Percentiles rank a stretch among this genome's conserved stretches.
Conservation (phyloP, 1,284 basidiomycete species). For the Exobasidium cylindrosporum region DNA sequence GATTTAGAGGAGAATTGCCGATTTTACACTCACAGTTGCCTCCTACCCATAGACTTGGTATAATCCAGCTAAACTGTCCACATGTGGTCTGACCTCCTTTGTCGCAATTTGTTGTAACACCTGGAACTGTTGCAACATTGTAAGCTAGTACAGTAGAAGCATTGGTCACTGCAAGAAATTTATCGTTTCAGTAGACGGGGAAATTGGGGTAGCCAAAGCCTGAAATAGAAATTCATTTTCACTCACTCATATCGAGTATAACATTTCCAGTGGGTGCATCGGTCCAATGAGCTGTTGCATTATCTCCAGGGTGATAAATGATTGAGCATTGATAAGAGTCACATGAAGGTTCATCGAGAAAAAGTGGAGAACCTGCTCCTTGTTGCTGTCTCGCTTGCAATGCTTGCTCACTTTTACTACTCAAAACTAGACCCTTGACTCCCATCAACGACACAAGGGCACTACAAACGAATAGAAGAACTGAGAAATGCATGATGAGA, state of each 20-base stretch:
- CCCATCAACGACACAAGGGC: too few species aligned
- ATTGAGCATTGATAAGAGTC: conserved; percentile 39
- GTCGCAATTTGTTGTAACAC: conserved; percentile 33
- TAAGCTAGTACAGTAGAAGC: conserved; percentile 30
- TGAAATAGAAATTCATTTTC: too few species aligned
- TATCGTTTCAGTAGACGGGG: too few species aligned
- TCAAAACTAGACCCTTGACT: too few species aligned
- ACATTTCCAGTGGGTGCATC: conserved; percentile 34
- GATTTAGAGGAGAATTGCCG: too few species aligned
- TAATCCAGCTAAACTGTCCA: conserved; percentile 33
- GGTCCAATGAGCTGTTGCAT: conserved; percentile 37
- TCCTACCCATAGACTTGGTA: conserved; percentile 35
- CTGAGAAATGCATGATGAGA: too few species aligned
- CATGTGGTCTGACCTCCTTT: conserved; percentile 27
- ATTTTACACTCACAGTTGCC: conserved; percentile 29
- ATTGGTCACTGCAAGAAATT: too few species aligned
- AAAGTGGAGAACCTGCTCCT: conserved; percentile 30
- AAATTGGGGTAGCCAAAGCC: too few species aligned
- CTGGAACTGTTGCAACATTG: conserved; percentile 31
- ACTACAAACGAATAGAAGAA: too few species aligned
- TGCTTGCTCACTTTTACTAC: too few species aligned
- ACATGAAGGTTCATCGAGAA: conserved; percentile 33
- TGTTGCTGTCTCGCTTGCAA: conserved; percentile 32
- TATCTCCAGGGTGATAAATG: conserved; percentile 28
- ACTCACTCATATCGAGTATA: conserved; percentile 28